Evolutionary conservation across 495 filamentous ascomycete species (phyloP), one percentile per base, ranked within the genome.

Genomic region (Cladorrhinum samala): DNA sequence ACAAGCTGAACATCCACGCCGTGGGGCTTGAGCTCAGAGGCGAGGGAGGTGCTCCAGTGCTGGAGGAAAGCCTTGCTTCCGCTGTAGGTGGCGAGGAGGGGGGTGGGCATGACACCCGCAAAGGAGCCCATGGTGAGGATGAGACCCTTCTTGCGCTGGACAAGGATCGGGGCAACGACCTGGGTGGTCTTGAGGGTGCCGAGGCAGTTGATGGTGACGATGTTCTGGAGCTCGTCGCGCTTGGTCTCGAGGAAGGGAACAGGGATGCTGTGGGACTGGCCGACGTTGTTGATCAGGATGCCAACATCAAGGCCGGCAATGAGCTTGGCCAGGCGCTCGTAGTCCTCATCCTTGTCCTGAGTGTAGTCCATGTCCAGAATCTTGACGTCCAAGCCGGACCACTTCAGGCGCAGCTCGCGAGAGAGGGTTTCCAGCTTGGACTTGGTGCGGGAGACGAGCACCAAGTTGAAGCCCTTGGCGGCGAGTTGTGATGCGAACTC

Each of bases 21-120:
- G 58, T 88, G 73, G 1, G 81, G 81, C 56, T 83, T 82, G 20
- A 97, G 77, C 70, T 99, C 94, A 9, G 87, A 77, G 21, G 84
- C 86, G 2, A 99, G 81, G 37, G 94, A 81, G 2, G 82, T 84
- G 42, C 89, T 95, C 94, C 94, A 99, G 67, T 94, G 84, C 69
- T 96, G 91, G 52, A 99, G 79, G 79, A 99, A 99, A 20, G 94
- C 92, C 75, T 99, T 99, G 80, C 83, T 88, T 51, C 94, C 94
- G 53, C 88, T 94, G 79, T 99, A 99, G 6, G 92, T 96, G 18
- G 94, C 93, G 14, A 99, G 82, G 23, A 95, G 82, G 1, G 93
- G 94, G 2, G 90, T 95, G 16, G 94, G 94, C 53, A 93, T 74
- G 54, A 90, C 79, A 51, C 92, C 94, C 52, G 87, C 93, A 63